Conservation (phyloP, 1,139 yeast genomes). For the Taiozyma sp. region DNA sequence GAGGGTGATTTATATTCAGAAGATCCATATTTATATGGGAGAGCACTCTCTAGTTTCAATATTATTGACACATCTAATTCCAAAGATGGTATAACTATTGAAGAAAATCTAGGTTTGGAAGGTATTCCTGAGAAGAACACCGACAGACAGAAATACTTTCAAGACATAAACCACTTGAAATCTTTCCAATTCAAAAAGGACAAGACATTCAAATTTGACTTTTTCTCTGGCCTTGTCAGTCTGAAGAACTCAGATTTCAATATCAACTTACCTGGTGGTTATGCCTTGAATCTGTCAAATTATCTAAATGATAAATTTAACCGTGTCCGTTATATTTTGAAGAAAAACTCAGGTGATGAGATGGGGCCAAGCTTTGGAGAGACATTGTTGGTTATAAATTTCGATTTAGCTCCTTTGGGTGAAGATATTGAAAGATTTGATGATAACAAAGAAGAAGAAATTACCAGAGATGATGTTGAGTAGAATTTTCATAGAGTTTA, state of each 20-base stretch:
- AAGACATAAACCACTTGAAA: constrained; percentile 25
- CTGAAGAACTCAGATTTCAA: constrained; percentile 34
- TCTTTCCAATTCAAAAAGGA: constrained; percentile 29
- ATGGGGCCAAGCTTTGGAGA: constrained; percentile 15
- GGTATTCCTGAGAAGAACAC: constrained; percentile 17
- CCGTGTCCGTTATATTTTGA: constrained; percentile 20
- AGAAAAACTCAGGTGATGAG: constrained; percentile 4
- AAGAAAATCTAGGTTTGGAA: neutral
- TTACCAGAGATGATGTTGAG: neutral
- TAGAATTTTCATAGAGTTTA: neutral
- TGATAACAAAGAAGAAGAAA: neutral
- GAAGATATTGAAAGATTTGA: neutral
- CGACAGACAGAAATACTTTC: constrained; percentile 30
- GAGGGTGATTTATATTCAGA: constrained; percentile 61
- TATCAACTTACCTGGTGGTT: constrained; percentile 39
- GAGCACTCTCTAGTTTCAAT: constrained; percentile 56
- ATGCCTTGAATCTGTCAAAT: constrained; percentile 34
- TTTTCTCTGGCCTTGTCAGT: constrained; percentile 39
- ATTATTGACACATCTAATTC: constrained; percentile 18
- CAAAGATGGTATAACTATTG: neutral
- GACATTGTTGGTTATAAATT: constrained; percentile 16
- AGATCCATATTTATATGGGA: constrained; percentile 58
- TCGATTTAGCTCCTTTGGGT: neutral
- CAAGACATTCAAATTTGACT: constrained; percentile 35
- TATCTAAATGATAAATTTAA: constrained; percentile 31